Base-by-base conservation (phyloP, 352 stramenopile genomes). In the Phytophthora pisi region DNA sequence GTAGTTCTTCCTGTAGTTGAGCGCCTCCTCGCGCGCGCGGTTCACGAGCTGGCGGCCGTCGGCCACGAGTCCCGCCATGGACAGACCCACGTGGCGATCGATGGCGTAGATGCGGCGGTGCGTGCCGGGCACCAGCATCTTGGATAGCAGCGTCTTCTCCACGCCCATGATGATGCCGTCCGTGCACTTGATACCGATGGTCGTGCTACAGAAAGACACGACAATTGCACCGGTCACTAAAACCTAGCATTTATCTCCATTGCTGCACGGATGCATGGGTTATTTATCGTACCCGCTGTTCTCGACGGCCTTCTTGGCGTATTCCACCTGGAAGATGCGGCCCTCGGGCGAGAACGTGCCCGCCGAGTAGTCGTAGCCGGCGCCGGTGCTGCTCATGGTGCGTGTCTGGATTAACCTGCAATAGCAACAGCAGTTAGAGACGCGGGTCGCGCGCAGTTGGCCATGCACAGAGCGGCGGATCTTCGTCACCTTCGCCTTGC, bases 311-410 rank as follows among this genome's bases (percentile, higher is more conserved):
- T 99, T 99, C 72, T 92, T 96, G 53, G 97, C 97, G 66, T 99
- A 99, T 72, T 99, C 97, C 50, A 99, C 94, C 85, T 99, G 97
- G 75, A 99, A 99, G 70, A 99, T 98, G 51, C 97, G 96, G 40
- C 97, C 97, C 74, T 99, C 97, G 23, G 97, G 97, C 57, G 93
- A 98, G 82, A 99, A 99, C 55, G 97, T 99, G 24, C 86, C 88
- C 57, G 84, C 82, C 28, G 89, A 95, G 67, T 91, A 91, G 81
- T 96, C 89, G 74, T 96, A 96, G 70, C 88, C 88, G 60, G 88
- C 86, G 34, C 88, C 88, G 28, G 88, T 94, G 74, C 87, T 95
- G 77, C 85, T 95, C 88, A 95, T 95, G 18, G 2, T 81, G 20
- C 15, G 9, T 68, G 40, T 53, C 46, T 61, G 42, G 34, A 57